These are phyloP conservation scores for Micractinium sp. DNA, from an alignment of 139 green algal genomes.

Conservation along the genomic window DNA sequence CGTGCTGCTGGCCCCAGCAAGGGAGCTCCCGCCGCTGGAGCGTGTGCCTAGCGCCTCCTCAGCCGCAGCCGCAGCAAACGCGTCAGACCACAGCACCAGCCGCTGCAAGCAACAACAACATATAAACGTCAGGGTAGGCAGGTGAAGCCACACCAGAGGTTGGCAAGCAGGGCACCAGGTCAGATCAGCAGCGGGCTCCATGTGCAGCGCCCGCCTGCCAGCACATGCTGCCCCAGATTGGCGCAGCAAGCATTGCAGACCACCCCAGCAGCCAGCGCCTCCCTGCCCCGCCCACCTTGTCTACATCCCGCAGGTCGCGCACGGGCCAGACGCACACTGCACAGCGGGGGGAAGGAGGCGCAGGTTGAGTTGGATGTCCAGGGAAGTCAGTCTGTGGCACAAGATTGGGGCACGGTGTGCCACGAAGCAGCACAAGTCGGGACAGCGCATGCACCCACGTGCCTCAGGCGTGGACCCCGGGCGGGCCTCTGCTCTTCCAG, in stretches of 20 bases:
- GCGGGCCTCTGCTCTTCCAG: neutral
- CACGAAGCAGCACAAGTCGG: neutral
- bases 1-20: neutral
- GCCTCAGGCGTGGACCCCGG: neutral
- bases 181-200: neutral
- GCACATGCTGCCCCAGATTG: too few species aligned
- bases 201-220: neutral
- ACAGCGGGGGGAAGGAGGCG: neutral
- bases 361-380: neutral
- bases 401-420: neutral
- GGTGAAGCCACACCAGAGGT: neutral
- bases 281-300: conserved; percentile 8
- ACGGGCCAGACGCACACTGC: conserved; percentile 25
- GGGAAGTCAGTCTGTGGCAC: neutral
- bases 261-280: too few species aligned
- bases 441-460: neutral
- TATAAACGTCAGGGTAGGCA: neutral
- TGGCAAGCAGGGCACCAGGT: neutral
- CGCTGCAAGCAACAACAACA: neutral
- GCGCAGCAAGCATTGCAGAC: too few species aligned
- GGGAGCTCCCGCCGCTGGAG: neutral
- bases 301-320: neutral
- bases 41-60: neutral
- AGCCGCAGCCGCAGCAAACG: neutral
- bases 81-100: conserved; percentile 23